A percentile compares a stretch with the other conserved stretches of the same genome.
These are phyloP conservation scores for Borovskyia barvae DNA, from an alignment of 208 protist species.

Conservation along the genomic window DNA sequence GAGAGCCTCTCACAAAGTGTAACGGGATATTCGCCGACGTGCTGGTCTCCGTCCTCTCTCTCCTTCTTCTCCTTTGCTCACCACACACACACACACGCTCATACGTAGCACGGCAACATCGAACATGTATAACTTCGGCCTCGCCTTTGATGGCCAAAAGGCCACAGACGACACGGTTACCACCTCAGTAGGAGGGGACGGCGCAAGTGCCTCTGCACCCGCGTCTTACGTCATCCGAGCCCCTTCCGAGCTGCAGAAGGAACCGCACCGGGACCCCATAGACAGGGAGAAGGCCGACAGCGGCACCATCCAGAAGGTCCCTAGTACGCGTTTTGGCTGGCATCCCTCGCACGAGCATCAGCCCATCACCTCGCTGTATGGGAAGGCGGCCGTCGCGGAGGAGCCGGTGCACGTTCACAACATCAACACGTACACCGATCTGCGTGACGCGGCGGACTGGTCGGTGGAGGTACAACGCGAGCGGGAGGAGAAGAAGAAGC, in stretches of 20 bases:
- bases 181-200: too few species aligned
- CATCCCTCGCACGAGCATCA: background rate
- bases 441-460: constrained; percentile 29
- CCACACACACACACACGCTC: background rate
- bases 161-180: constrained; percentile 1
- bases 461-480: constrained; percentile 16
- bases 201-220: background rate
- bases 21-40: too few species aligned
- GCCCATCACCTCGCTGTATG: constrained; percentile 4
- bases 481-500: constrained; percentile 12
- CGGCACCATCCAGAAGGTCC: background rate
- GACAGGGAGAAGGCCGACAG: background rate
- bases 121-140: constrained; percentile 18
- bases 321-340: background rate
- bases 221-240: constrained; percentile 3
- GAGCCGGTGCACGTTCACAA: constrained; percentile 17
- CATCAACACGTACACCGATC: constrained; percentile 10
- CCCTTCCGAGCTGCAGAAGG: constrained; percentile 1
- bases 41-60: too few species aligned
- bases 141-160: background rate
- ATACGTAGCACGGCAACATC: background rate
- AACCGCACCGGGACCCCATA: background rate
- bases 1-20: too few species aligned
- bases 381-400: background rate
- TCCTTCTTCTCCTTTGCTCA: background rate